Evolutionary conservation across 768 basidiomycete genomes (phyloP).

Genomic region (Suillus decipiens): DNA sequence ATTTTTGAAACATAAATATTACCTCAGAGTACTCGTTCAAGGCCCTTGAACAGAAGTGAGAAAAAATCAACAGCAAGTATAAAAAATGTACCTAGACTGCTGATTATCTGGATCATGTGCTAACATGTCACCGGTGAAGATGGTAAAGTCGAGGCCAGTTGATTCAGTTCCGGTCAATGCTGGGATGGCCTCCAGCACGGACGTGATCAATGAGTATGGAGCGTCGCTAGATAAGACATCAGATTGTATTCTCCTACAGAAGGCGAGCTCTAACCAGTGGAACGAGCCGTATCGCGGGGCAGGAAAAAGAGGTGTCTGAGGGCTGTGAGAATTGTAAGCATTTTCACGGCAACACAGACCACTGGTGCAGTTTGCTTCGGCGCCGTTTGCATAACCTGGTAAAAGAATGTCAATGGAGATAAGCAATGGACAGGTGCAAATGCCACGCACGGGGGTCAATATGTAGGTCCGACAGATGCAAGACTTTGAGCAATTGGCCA

Average conservation of each 20-base stretch:
- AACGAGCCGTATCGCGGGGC: slow-evolving; percentile 73
- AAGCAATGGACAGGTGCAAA: slow-evolving; percentile 3
- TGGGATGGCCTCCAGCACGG: slow-evolving; percentile 69
- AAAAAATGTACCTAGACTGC: slow-evolving; percentile 50
- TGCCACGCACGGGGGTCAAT: slow-evolving; percentile 62
- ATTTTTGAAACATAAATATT: slow-evolving; percentile 3
- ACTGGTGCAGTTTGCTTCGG: slow-evolving; percentile 72
- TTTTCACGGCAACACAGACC: slow-evolving; percentile 67
- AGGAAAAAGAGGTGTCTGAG: slow-evolving; percentile 49
- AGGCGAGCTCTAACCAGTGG: slow-evolving; percentile 43
- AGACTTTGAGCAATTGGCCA: slow-evolving; percentile 66
- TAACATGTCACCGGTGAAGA: slow-evolving; percentile 77
- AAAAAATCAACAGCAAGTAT: not conserved
- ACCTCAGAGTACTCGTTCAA: slow-evolving; percentile 69
- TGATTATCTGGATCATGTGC: slow-evolving; percentile 71
- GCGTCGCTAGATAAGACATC: slow-evolving; percentile 49
- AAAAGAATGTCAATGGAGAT: slow-evolving; percentile 6
- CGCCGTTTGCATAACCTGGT: slow-evolving; percentile 64
- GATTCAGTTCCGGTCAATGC: slow-evolving; percentile 59
- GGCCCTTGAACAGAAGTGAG: slow-evolving; percentile 38
- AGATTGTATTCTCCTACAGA: slow-evolving; percentile 1
- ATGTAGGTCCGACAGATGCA: slow-evolving; percentile 78
- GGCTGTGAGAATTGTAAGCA: slow-evolving; percentile 50
- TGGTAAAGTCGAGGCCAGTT: slow-evolving; percentile 61
- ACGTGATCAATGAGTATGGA: slow-evolving; percentile 58